Evolutionary conservation across 371 early-diverging fungal species (phyloP).

Genomic region (Coemansia sp.): DNA sequence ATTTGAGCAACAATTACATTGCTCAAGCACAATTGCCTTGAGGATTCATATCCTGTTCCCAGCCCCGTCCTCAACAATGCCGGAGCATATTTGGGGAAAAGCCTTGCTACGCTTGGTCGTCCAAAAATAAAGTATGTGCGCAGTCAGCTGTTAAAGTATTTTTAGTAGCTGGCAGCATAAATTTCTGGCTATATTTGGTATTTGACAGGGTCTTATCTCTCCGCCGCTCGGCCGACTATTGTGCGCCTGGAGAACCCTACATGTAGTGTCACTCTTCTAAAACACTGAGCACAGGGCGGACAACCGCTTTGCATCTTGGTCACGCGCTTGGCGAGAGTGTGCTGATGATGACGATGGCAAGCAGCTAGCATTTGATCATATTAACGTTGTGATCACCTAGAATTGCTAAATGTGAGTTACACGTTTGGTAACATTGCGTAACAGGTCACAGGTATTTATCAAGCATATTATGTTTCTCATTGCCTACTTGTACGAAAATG

Average conservation of each 20-base stretch:
- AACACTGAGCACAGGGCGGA: not conserved
- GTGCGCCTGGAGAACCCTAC: not conserved
- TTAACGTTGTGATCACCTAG: too few species aligned
- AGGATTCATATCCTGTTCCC: not conserved
- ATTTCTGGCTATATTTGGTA: not conserved
- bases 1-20: not conserved
- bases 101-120: not conserved
- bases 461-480: too few species aligned
- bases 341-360: not conserved
- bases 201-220: not conserved
- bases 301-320: not conserved
- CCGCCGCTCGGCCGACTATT: not conserved
- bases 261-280: not conserved
- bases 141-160: not conserved
- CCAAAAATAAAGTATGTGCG: not conserved
- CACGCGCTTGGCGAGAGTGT: not conserved
- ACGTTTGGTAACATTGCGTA: too few species aligned
- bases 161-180: conserved; percentile 6
- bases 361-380: not conserved
- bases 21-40: not conserved
- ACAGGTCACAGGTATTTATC: too few species aligned
- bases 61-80: not conserved
- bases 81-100: not conserved
- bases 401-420: too few species aligned
- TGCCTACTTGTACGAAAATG: too few species aligned